phyloP scores from a whole-genome alignment of 306 rosid genomes.

The Dryas drummondii region DNA sequence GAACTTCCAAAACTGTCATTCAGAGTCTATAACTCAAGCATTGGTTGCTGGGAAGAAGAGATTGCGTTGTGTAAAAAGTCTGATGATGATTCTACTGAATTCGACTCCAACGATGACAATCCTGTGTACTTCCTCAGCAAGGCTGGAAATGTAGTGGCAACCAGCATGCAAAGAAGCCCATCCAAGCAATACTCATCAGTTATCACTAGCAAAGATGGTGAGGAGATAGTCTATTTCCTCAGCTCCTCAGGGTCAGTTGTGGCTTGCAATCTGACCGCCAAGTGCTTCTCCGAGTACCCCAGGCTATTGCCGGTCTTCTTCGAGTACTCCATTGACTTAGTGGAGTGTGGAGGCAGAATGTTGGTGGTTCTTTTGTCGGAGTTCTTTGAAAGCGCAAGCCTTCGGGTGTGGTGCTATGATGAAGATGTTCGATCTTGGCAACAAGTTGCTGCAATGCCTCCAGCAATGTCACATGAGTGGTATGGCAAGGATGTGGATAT shows the following conservation, averaged over 20 bases:
- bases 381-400: conserved; percentile 73
- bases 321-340: conserved; percentile 88
- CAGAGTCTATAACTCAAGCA: conserved; percentile 50
- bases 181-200: conserved; percentile 89
- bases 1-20: conserved; percentile 64
- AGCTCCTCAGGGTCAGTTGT: conserved; percentile 74
- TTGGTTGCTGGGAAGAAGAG: conserved; percentile 70
- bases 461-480: conserved; percentile 88
- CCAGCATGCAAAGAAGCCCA: conserved; percentile 92
- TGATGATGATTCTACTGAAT: conserved; percentile 40
- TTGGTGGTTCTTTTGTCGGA: conserved; percentile 78
- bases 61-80: conserved; percentile 39
- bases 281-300: conserved; percentile 68
- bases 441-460: conserved; percentile 83
- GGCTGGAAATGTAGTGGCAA: conserved; percentile 83
- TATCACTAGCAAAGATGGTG: conserved; percentile 48
- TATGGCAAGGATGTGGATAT: conserved; percentile 85
- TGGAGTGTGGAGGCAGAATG: conserved; percentile 73
- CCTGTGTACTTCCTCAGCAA: conserved; percentile 83
- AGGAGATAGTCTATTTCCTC: conserved; percentile 65
- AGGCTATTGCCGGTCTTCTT: conserved; percentile 71
- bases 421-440: conserved; percentile 64
- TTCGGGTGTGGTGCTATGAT: conserved; percentile 70
- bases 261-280: conserved; percentile 63
- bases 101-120: conserved; percentile 57